phyloP scores from a whole-genome alignment of 2,329 filamentous ascomycete genomes.

The Ceratocystis lukuohia region DNA sequence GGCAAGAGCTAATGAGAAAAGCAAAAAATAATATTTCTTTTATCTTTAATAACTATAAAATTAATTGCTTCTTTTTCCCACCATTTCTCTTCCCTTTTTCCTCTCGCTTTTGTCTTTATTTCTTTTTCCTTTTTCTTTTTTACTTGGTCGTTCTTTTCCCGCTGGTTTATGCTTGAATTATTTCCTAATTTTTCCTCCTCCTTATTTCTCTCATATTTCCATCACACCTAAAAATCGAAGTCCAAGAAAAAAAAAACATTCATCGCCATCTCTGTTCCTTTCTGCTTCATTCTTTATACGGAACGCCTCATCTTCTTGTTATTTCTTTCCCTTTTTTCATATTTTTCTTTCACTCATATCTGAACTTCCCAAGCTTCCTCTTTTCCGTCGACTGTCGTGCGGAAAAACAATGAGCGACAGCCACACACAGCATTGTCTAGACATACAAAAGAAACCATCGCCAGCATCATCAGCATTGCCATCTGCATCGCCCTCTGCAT shows the following conservation, averaged over 20 bases:
- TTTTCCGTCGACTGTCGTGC: slow-evolving; percentile 42
- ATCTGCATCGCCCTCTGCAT: neutral
- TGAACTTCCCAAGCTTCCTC: neutral
- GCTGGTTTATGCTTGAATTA: neutral
- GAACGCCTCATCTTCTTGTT: neutral
- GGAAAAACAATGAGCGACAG: slow-evolving; percentile 10
- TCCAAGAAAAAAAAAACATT: neutral
- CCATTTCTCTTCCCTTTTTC: neutral
- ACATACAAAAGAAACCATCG: slow-evolving; percentile 32
- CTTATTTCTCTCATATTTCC: slow-evolving; percentile 4
- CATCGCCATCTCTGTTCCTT: neutral
- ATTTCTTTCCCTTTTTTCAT: neutral
- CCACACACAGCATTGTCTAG: slow-evolving; percentile 26
- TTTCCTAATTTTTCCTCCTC: slow-evolving; percentile 1
- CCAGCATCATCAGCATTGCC: slow-evolving; percentile 36
- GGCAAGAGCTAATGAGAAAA: too few relatives aligned
- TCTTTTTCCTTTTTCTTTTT: slow-evolving; percentile 14
- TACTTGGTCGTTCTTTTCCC: slow-evolving; percentile 12
- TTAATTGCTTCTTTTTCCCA: neutral
- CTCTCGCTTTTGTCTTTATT: neutral
- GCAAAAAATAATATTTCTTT: neutral
- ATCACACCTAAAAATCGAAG: neutral
- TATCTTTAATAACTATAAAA: neutral
- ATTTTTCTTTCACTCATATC: neutral
- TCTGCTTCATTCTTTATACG: slow-evolving; percentile 4